These are phyloP conservation scores for Cucumis hystrix DNA, from an alignment of 306 rosid genomes.

Conservation along the genomic window DNA sequence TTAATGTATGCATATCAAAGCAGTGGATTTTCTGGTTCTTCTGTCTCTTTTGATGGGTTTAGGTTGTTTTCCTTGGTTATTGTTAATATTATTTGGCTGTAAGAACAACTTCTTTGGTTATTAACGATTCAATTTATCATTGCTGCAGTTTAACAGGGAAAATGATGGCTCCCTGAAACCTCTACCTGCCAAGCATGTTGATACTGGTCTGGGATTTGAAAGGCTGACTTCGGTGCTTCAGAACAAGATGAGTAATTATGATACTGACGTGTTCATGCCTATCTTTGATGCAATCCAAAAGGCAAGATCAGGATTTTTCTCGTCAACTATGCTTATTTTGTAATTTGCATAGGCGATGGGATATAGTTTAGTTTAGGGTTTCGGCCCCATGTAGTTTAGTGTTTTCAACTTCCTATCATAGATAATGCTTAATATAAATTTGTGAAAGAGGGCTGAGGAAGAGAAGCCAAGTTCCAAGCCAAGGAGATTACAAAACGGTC, in stretches of 20 bases:
- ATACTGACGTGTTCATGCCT: conserved; percentile 89
- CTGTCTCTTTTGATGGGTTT: neutral
- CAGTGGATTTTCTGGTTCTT: neutral
- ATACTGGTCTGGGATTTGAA: conserved; percentile 92
- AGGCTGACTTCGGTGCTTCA: conserved; percentile 85
- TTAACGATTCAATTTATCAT: neutral
- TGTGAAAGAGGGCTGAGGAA: neutral
- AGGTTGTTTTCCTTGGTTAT: neutral
- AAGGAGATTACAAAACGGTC: neutral
- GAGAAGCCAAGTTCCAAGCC: neutral
- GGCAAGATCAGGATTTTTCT: conserved; percentile 23
- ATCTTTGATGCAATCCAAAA: conserved; percentile 74
- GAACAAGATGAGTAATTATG: conserved; percentile 88
- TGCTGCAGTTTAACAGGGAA: conserved; percentile 75
- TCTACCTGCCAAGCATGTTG: conserved; percentile 95
- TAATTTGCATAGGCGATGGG: neutral
- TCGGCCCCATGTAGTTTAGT: neutral
- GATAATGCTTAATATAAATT: neutral
- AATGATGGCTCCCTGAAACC: conserved; percentile 74
- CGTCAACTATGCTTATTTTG: neutral
- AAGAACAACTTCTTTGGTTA: neutral
- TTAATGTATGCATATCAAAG: neutral
- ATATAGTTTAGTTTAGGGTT: neutral
- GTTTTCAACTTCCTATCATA: neutral
- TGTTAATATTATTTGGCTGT: neutral